Conservation (phyloP, 371 early-diverging fungal genomes). For the Mortierella sp. region DNA sequence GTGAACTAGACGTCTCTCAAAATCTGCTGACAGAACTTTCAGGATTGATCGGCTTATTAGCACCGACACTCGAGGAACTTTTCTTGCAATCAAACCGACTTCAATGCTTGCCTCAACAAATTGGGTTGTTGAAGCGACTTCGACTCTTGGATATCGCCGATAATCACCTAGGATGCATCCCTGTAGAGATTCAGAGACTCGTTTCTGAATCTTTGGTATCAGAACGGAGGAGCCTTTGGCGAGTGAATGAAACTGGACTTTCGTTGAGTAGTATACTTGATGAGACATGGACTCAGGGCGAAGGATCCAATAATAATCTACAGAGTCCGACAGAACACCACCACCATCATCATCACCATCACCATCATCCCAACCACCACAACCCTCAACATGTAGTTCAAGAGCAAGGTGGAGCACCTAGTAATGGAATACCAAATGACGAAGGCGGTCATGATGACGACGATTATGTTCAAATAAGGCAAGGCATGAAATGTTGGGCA, state of each 20-base stretch:
- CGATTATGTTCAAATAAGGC: conserved; percentile 56
- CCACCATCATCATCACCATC: not conserved
- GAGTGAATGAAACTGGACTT: conserved; percentile 14
- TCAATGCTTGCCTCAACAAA: conserved; percentile 65
- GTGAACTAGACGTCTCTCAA: conserved; percentile 70
- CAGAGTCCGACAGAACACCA: conserved; percentile 9
- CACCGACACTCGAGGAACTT: conserved; percentile 57
- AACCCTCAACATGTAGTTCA: not conserved
- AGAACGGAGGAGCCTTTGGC: conserved; percentile 25
- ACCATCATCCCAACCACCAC: not conserved
- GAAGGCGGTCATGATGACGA: conserved; percentile 57
- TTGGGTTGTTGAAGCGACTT: conserved; percentile 60
- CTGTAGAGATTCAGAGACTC: conserved; percentile 60
- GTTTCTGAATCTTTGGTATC: conserved; percentile 38
- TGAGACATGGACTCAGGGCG: not conserved
- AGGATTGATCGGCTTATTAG: conserved; percentile 61
- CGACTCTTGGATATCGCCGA: conserved; percentile 72
- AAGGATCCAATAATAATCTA: conserved; percentile 9
- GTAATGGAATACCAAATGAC: conserved; percentile 11
- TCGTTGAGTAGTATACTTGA: not conserved
- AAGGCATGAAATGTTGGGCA: conserved; percentile 57
- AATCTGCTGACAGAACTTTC: conserved; percentile 62
- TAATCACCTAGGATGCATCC: conserved; percentile 71
- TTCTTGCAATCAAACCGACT: conserved; percentile 71
- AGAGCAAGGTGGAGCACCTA: not conserved